Base-by-base conservation (phyloP, 805 yeast genomes). In the Ascoidea tarda region DNA sequence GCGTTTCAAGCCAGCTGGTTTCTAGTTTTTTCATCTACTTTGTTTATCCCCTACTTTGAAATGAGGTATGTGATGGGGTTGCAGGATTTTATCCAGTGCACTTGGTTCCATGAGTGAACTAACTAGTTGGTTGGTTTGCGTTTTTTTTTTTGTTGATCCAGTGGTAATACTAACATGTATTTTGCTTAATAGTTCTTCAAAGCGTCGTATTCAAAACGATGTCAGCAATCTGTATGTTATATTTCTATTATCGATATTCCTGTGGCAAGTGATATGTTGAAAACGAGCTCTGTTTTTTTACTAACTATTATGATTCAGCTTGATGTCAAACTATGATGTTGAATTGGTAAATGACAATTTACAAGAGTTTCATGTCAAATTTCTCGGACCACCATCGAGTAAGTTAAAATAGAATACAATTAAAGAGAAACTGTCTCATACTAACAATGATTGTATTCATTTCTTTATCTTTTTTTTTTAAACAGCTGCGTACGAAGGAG, bases 241-340 rank as follows among this genome's bases (percentile, higher is more conserved):
- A 33, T 8, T 5, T 32, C 10, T 8, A 33, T 31, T 31, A 21
- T 6, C 6, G 38, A 32, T 10, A 51, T 51, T 10, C 8, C 6
- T 16, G n/a, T 31, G 14, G 14, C 4, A 32, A 28, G 45, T 28
- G 8, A 48, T 6, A n/a, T 32, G 6, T 33, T 38, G 6, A 4
- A 6, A 28, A 6, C 28, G 8, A 5, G 10, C 28, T 10, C 8
- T 46, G 32, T 45, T 31, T 6, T 32, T 32, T 32, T 10, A 55
- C 58, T 56, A 54, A 58, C 58, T 51, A 31, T 6, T 6, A 12
- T 5, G 51, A 5, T 14, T n/a, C 49, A 77, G 82, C 46, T 65
- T 91, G 68, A 89, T 88, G 96, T 86, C 96, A 69, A 90, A 87
- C 67, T 91, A 82, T 64, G 91, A 89, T 54, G 98, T 91, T 16